A percentile compares a stretch with the other conserved stretches of the same genome.
These are phyloP conservation scores for Blastomyces parvus DNA, from an alignment of 2,329 filamentous ascomycete species.

Conservation along the genomic window DNA sequence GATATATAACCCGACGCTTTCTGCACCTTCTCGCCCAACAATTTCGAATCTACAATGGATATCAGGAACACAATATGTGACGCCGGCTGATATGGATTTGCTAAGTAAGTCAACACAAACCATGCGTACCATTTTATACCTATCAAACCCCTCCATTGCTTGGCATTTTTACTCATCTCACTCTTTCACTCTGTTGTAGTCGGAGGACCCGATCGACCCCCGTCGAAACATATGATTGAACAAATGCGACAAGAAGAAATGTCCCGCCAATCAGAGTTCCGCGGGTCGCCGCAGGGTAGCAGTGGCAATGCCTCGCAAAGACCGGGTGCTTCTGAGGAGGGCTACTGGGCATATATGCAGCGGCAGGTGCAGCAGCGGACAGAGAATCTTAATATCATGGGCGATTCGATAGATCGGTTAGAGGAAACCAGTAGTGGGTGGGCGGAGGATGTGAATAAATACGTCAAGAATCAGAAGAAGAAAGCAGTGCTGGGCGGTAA, in stretches of 20 bases:
- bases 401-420: constrained; percentile 73
- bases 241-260: constrained; percentile 67
- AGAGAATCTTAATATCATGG: constrained; percentile 72
- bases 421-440: constrained; percentile 73
- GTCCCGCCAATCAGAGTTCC: constrained; percentile 28
- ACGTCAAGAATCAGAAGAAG: constrained; percentile 75
- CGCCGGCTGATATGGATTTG: constrained; percentile 76
- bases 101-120: constrained; percentile 44
- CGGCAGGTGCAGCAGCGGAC: constrained; percentile 84
- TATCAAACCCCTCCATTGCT: neutral
- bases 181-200: constrained; percentile 36
- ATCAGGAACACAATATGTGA: constrained; percentile 83
- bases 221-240: constrained; percentile 77
- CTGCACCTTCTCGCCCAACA: constrained; percentile 71
- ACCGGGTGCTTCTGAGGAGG: constrained; percentile 46
- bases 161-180: neutral
- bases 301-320: neutral
- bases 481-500: constrained; percentile 63
- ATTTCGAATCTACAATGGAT: constrained; percentile 97
- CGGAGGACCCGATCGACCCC: constrained; percentile 76
- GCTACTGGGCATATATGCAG: constrained; percentile 68
- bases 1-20: constrained; percentile 66
- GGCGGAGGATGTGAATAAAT: constrained; percentile 83
- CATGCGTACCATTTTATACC: neutral
- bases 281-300: constrained; percentile 8